phyloP scores from a whole-genome alignment of 164 flowering plant species.

The Vitis rotundifolia region DNA sequence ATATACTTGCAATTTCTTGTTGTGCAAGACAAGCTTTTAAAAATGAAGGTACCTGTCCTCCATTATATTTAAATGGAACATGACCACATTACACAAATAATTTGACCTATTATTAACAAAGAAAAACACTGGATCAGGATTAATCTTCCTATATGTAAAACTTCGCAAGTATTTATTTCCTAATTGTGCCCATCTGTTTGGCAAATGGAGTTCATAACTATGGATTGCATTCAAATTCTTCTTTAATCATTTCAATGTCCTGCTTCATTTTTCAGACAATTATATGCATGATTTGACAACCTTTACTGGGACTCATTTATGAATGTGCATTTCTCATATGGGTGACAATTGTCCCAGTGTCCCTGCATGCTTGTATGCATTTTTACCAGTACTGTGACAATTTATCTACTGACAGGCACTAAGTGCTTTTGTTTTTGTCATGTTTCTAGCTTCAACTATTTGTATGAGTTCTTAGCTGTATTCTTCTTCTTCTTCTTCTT shows the following conservation, averaged over 20 bases:
- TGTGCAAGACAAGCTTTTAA: slow-evolving; percentile 90
- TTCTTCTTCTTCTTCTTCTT: background rate
- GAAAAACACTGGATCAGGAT: background rate
- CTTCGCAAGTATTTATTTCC: background rate
- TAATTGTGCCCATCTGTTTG: background rate
- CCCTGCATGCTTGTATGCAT: background rate
- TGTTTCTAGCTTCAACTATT: background rate
- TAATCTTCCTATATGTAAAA: background rate
- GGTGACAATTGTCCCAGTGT: no score
- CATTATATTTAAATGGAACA: background rate
- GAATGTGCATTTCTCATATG: no score
- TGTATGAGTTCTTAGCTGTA: background rate
- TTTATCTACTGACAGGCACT: background rate
- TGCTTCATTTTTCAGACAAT: background rate
- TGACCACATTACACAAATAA: no score
- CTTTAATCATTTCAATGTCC: background rate
- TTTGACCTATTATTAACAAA: background rate
- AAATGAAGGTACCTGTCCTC: slow-evolving; percentile 61
- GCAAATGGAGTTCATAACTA: background rate
- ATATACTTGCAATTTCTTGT: slow-evolving; percentile 93
- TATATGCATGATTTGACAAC: background rate
- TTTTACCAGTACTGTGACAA: background rate
- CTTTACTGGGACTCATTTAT: no score
- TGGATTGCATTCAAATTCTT: background rate
- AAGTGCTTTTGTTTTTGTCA: background rate